Evolutionary conservation across 2,329 filamentous ascomycete genomes (phyloP).

Genomic region (Zasmidium cellare): DNA sequence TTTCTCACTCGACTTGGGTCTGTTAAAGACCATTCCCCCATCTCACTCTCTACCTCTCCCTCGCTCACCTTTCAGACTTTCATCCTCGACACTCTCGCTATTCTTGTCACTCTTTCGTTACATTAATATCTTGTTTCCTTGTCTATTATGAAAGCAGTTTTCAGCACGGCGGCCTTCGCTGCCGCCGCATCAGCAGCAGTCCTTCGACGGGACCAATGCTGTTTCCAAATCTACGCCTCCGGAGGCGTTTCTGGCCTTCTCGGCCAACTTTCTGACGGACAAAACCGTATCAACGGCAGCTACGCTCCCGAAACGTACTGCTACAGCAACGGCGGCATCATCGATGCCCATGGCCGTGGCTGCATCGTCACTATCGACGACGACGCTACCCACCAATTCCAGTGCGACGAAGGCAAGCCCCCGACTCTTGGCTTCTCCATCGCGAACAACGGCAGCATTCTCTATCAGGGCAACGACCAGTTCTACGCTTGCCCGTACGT

Average conservation of each 20-base stretch:
- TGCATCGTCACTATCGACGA: constrained; percentile 15
- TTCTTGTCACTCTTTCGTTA: constrained; percentile 12
- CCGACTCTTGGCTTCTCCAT: constrained; percentile 17
- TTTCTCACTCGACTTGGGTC: background rate
- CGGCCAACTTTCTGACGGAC: constrained; percentile 24
- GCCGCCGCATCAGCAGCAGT: constrained; percentile 18
- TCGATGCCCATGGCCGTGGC: constrained; percentile 7
- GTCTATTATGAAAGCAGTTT: constrained; percentile 14
- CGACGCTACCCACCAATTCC: constrained; percentile 20
- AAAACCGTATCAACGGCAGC: constrained; percentile 20
- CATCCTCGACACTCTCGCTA: background rate
- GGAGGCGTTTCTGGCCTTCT: constrained; percentile 22
- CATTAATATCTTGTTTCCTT: constrained; percentile 8
- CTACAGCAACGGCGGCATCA: constrained; percentile 16
- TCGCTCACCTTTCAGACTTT: constrained; percentile 1
- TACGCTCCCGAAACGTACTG: constrained; percentile 19
- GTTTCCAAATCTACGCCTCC: constrained; percentile 24
- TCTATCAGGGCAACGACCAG: constrained; percentile 15
- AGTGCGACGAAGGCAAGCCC: constrained; percentile 17
- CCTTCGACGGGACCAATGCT: constrained; percentile 20
- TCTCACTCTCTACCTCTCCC: background rate
- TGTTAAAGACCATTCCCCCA: background rate
- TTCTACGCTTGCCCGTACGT: constrained; percentile 20
- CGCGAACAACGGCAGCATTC: constrained; percentile 14
- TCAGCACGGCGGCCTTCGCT: constrained; percentile 19